Conservation (phyloP, 2,329 filamentous ascomycete species). For the Claviceps sorghi region DNA sequence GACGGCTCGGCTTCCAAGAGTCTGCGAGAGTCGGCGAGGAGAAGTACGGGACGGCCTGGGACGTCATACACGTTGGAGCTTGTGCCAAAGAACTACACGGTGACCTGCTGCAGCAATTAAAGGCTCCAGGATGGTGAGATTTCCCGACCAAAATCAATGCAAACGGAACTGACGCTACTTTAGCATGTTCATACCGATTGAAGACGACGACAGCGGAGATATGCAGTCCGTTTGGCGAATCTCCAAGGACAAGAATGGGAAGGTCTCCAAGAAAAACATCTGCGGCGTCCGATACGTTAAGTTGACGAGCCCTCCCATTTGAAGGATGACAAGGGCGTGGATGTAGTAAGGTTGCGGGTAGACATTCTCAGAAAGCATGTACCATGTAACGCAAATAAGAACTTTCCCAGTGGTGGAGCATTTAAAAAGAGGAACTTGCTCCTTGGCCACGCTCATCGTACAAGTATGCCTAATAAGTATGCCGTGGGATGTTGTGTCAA, state of each 20-base stretch:
- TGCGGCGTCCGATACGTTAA: conserved; percentile 68
- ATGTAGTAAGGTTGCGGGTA: neutral
- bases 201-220: conserved; percentile 30
- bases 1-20: conserved; percentile 47
- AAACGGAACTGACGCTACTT: conserved; percentile 6
- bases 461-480: too few species aligned
- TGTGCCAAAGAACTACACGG: conserved; percentile 61
- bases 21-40: conserved; percentile 27
- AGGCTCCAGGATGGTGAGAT: conserved; percentile 51
- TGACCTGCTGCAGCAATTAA: conserved; percentile 62
- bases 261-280: conserved; percentile 43
- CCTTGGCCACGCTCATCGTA: too few species aligned
- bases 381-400: too few species aligned
- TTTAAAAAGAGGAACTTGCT: too few species aligned
- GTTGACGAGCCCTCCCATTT: conserved; percentile 50
- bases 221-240: conserved; percentile 59
- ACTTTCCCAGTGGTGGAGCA: too few species aligned
- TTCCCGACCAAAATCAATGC: neutral
- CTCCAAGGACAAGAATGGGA: conserved; percentile 54
- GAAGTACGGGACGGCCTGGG: conserved; percentile 48
- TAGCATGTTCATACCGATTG: conserved; percentile 65
- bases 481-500: too few species aligned
- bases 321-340: neutral
- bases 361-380: too few species aligned
- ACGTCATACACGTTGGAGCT: conserved; percentile 92